phyloP scores from a whole-genome alignment of 1,284 basidiomycete genomes.

The Inonotus hispidus region DNA sequence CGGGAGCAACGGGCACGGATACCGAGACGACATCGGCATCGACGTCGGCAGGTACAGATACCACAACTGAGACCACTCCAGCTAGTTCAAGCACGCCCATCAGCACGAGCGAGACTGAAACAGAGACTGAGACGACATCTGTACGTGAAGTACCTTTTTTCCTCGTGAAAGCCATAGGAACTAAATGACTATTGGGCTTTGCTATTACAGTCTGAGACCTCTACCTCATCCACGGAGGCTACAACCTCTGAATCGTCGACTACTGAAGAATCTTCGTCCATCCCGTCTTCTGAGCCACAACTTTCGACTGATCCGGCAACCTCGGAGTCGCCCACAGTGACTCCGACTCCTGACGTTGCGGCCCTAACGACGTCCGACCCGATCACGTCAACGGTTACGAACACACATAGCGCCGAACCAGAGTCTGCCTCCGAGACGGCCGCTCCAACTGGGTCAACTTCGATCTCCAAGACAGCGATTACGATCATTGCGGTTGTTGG shows the following conservation, averaged over 20 bases:
- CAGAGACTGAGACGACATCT: neutral
- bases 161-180: too few relatives aligned
- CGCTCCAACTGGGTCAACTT: slow-evolving; percentile 5
- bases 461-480: slow-evolving; percentile 48
- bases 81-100: slow-evolving; percentile 15
- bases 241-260: neutral
- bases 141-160: neutral
- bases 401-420: slow-evolving; percentile 23
- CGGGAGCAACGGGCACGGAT: neutral
- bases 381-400: slow-evolving; percentile 17
- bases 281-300: slow-evolving; percentile 19
- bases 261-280: slow-evolving; percentile 22
- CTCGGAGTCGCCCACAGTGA: slow-evolving; percentile 21
- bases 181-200: too few relatives aligned
- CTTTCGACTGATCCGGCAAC: slow-evolving; percentile 20
- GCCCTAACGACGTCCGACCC: neutral
- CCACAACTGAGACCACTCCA: neutral
- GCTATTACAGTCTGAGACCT: neutral
- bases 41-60: neutral
- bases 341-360: slow-evolving; percentile 5
- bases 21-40: neutral
- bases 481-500: slow-evolving; percentile 71
- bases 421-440: slow-evolving; percentile 22
- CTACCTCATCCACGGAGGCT: neutral
- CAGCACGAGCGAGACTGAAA: slow-evolving; percentile 9